A percentile compares a stretch with the other conserved stretches of the same genome.
These are phyloP conservation scores for Aureobasidium sp. DNA, from an alignment of 2,329 filamentous ascomycete species.

Conservation along the genomic window DNA sequence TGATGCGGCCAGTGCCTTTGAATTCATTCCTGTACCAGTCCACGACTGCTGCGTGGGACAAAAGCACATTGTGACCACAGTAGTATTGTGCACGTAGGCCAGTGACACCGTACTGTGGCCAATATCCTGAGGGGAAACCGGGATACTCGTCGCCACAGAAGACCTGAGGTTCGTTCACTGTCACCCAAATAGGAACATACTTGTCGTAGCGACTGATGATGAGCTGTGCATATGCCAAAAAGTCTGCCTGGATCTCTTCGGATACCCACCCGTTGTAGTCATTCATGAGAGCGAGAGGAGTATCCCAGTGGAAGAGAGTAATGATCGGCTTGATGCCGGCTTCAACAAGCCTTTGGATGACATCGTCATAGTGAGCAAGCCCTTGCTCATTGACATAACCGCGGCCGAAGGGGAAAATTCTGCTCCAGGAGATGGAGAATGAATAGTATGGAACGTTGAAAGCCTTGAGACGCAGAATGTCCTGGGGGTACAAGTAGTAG, in stretches of 20 bases:
- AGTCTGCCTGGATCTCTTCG: slow-evolving; percentile 34
- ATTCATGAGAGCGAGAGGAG: slow-evolving; percentile 29
- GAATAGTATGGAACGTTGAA: slow-evolving; percentile 30
- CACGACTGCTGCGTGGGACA: slow-evolving; percentile 33
- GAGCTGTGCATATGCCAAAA: slow-evolving; percentile 35
- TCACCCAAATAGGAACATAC: slow-evolving; percentile 36
- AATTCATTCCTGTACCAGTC: slow-evolving; percentile 33
- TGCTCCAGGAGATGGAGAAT: slow-evolving; percentile 44
- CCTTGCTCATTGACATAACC: slow-evolving; percentile 41
- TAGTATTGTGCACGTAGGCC: slow-evolving; percentile 22
- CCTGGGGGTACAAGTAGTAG: slow-evolving; percentile 30
- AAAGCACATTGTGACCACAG: slow-evolving; percentile 33
- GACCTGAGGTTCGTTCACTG: slow-evolving; percentile 34
- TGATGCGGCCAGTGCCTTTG: slow-evolving; percentile 31
- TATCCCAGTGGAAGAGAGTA: slow-evolving; percentile 43
- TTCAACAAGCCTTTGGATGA: slow-evolving; percentile 32
- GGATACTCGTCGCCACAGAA: slow-evolving; percentile 15
- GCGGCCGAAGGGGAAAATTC: slow-evolving; percentile 43
- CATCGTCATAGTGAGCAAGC: slow-evolving; percentile 43
- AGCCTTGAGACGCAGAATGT: slow-evolving; percentile 34
- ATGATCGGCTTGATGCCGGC: slow-evolving; percentile 36
- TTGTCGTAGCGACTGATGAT: slow-evolving; percentile 34
- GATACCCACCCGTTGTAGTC: slow-evolving; percentile 37
- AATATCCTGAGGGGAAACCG: slow-evolving; percentile 22
- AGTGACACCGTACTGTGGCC: slow-evolving; percentile 29